Evolutionary conservation across 495 filamentous ascomycete genomes (phyloP), one percentile per base, ranked within the genome.

Genomic region (Glutinoglossum americanum): DNA sequence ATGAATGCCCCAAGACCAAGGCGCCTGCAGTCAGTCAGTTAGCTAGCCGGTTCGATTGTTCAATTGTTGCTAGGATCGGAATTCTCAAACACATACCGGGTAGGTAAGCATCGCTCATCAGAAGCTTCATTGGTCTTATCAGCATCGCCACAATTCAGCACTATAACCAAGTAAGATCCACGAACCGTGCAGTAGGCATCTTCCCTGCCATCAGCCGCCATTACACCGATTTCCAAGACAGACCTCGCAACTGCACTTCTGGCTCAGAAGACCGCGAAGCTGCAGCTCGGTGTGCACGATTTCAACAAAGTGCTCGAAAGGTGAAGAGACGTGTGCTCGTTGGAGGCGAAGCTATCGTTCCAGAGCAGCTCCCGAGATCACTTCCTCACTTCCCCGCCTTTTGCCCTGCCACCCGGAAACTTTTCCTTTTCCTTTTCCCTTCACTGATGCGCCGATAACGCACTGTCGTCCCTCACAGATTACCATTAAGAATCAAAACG

Each of bases 1-100:
- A 73, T 37, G 92, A 96, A 73, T 96, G 88, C 57, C 87, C 90
- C 59, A 99, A 79, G 33, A 99, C 89, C 59, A 89, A 80, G 58
- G 90, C 89, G 67, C 92, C 89, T 90, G 68, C 54, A 57, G 44
- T 41, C 60, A 19, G 60, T 26, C 54, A 61, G 62, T 61, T 62
- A 57, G 58, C 64, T 35, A 57, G 51, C 60, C 9, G 30, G 30
- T 9, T 4, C 30, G 9, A n/a, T 1, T 5, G 55, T 27, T n/a
- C n/a, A 57, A 30, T 48, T 9, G 56, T 15, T 41, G 59, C 61
- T 58, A 57, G 62, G 60, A 55, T 59, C 21, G 25, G 0, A 7
- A 3, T 55, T 51, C 48, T 59, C 26, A 63, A 62, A 44, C 45
- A 67, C 68, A 54, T 66, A 94, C 89, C 89, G 66, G 90, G 89